phyloP scores from a whole-genome alignment of 129 eudicot genomes.

The Pulicaria dysenterica region DNA sequence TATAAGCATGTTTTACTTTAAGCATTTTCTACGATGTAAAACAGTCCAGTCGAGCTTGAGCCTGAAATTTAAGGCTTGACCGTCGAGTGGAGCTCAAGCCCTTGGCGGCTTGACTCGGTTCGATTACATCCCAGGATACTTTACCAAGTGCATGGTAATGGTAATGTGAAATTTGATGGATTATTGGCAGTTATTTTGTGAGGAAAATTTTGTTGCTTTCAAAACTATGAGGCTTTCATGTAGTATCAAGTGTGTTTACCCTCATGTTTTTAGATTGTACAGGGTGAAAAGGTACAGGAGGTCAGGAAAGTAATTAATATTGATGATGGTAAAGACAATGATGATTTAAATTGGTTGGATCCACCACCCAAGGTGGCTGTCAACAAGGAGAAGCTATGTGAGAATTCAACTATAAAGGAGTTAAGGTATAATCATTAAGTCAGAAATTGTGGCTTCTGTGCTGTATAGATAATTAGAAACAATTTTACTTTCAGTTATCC shows the following conservation, averaged over 20 bases:
- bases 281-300: slow-evolving; percentile 46
- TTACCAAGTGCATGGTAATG: slow-evolving; percentile 7
- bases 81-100: no score
- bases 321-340: slow-evolving; percentile 47
- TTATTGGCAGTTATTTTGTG: neutral
- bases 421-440: slow-evolving; percentile 49
- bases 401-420: slow-evolving; percentile 62
- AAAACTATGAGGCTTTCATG: no score
- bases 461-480: neutral
- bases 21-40: no score
- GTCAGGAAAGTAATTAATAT: slow-evolving; percentile 33
- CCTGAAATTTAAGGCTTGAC: no score
- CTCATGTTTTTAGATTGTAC: slow-evolving; percentile 13
- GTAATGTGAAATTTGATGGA: neutral
- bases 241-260: no score
- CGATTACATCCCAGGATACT: neutral
- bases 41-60: no score
- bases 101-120: no score
- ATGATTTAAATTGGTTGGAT: slow-evolving; percentile 75
- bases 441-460: neutral
- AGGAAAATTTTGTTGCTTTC: neutral
- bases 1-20: slow-evolving; percentile 13
- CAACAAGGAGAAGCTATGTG: slow-evolving; percentile 30
- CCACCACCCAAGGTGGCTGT: slow-evolving; percentile 58
- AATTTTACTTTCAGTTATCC: slow-evolving; percentile 1